phyloP scores from a whole-genome alignment of 176 grass and related monocot species.

The Zoysia pacifica region DNA sequence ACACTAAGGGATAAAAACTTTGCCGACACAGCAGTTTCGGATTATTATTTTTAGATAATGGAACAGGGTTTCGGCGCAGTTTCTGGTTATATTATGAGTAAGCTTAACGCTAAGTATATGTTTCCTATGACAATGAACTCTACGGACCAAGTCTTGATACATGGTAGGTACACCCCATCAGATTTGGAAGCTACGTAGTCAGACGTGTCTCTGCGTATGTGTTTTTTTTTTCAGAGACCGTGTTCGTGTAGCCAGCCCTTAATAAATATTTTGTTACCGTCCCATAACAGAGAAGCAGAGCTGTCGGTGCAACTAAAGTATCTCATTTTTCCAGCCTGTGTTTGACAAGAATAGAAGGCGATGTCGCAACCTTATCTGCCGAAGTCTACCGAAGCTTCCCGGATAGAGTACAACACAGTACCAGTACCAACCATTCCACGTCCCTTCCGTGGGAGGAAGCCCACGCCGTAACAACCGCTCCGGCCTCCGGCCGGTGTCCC shows the following conservation, averaged over 20 bases:
- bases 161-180: not conserved
- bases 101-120: not conserved
- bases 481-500: conserved; percentile 5
- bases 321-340: conserved; percentile 6
- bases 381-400: conserved; percentile 12
- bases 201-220: not conserved
- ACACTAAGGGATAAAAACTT: not conserved
- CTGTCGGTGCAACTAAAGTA: conserved; percentile 26
- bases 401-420: not conserved
- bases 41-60: not conserved
- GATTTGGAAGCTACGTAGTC: not conserved
- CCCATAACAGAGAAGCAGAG: not conserved
- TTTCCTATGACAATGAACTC: not conserved
- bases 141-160: not conserved
- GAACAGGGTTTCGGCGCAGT: too few species aligned
- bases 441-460: too few species aligned
- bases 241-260: not conserved
- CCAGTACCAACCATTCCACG: too few species aligned
- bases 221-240: not conserved
- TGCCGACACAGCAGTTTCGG: not conserved
- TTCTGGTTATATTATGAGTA: not conserved
- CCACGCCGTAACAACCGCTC: too few species aligned
- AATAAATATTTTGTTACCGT: not conserved
- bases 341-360: not conserved
- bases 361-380: not conserved